Percentiles rank a stretch among this genome's conserved stretches.
These are phyloP conservation scores for Fusarium pilosicola DNA, from an alignment of 2,329 filamentous ascomycete genomes.

Conservation along the genomic window DNA sequence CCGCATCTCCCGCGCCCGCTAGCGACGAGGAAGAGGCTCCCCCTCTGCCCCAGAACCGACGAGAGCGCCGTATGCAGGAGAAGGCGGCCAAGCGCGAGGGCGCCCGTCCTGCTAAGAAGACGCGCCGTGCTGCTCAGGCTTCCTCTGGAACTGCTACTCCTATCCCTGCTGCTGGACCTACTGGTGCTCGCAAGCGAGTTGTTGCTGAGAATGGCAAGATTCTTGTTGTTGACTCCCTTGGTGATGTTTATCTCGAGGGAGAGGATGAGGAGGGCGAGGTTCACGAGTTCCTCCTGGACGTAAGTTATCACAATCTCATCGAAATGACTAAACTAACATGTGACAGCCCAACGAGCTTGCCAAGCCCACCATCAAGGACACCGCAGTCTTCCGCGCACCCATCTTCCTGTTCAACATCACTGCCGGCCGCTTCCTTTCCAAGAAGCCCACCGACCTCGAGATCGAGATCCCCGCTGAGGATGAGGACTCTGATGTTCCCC, in stretches of 20 bases:
- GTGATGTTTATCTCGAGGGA: slow-evolving; percentile 95
- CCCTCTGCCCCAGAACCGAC: slow-evolving; percentile 76
- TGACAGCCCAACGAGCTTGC: slow-evolving; percentile 79
- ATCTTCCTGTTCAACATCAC: slow-evolving; percentile 73
- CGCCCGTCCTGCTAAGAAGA: slow-evolving; percentile 61
- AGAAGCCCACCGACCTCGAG: slow-evolving; percentile 49
- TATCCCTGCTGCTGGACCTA: slow-evolving; percentile 61
- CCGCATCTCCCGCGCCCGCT: slow-evolving; percentile 55
- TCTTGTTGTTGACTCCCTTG: slow-evolving; percentile 88
- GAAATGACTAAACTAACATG: slow-evolving; percentile 24
- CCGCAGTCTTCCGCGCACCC: slow-evolving; percentile 82
- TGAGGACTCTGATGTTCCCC: slow-evolving; percentile 60
- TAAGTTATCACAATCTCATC: slow-evolving; percentile 59
- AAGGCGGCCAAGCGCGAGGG: slow-evolving; percentile 80
- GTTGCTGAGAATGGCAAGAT: slow-evolving; percentile 96
- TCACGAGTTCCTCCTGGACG: slow-evolving; percentile 87
- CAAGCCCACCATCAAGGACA: slow-evolving; percentile 81
- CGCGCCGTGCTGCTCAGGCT: slow-evolving; percentile 51
- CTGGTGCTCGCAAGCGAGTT: slow-evolving; percentile 85
- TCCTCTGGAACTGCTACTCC: slow-evolving; percentile 59
- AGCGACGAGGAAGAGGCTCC: slow-evolving; percentile 62
- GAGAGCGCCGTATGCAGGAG: slow-evolving; percentile 89
- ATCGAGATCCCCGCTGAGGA: slow-evolving; percentile 54
- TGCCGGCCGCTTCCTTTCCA: slow-evolving; percentile 60
- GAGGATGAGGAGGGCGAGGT: slow-evolving; percentile 86